Evolutionary conservation across 306 rosid species (phyloP), one percentile per base, ranked within the genome.

Genomic region (Gastrolobium bilobum): DNA sequence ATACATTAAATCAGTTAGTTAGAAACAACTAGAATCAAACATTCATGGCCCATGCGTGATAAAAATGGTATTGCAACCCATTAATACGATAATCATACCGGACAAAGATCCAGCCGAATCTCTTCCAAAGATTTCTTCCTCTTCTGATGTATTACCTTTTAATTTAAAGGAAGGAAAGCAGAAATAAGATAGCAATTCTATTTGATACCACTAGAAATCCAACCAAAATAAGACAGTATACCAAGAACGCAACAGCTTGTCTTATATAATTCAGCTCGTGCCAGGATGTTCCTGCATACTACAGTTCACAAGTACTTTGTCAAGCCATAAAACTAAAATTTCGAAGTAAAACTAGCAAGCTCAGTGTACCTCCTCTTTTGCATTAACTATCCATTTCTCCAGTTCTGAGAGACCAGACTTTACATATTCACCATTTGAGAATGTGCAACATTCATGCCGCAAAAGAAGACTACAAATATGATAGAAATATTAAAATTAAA

Each of bases 261-360:
- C 99, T 80, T 62, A 95, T 95, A 84, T 89, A 93, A 82, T 93
- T 95, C 68, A 95, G 94, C 87, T 95, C 98, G 0, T 95, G 99
- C 99, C 98, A 93, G 48, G 98, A 91, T 53, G 97, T 95, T 73
- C 99, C 99, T 85, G 98, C 97, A 87, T 86, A 93, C 99, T 95
- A 65, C 79, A 90, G 82, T 70, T 78, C 71, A 42, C 67, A 37
- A 67, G 72, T 26, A 79, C 52, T 83, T 77, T 63, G 84, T 72
- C 67, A 79, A 50, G 47, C 40, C 33, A 66, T 60, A 33, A 52
- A 79, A 53, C 42, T 10, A 78, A 58, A 75, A 52, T 37, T 74
- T 50, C 2, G 10, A 46, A 43, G 60, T 14, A 43, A 35, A 35
- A 73, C 46, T 30, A 53, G 65, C 72, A 30, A 59, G n/a, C 53